Base-by-base conservation (phyloP, 1,139 yeast species). In the Candida sanyaensis region DNA sequence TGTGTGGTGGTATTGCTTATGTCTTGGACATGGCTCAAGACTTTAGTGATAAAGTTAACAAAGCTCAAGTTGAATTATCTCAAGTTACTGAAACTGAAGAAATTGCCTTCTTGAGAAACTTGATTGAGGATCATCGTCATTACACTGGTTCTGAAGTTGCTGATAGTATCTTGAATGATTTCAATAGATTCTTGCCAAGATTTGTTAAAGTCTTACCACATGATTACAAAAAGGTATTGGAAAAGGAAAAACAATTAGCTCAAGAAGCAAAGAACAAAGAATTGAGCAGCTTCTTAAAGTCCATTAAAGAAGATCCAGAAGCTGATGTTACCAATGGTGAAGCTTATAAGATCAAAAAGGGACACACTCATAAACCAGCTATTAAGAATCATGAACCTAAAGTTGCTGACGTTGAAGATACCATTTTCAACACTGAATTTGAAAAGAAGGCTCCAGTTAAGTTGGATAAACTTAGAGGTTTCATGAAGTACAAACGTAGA, bases 1-100 rank as follows among this genome's bases (percentile, higher is more conserved):
- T 95, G 89, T 92, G 97, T 61, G 99, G 99, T 71, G 99, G 99
- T 83, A 93, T 93, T 68, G 96, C 97, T 30, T 93, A 93, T 65
- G 97, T 95, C 51, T 78, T 92, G 61, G 96, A 92, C 62, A 88
- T 93, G 79, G 97, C 95, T 46, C 97, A 92, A 66, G 97, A 91
- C 65, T 92, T 93, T 63, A 72, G 76, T 55, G 84, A 84, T 52
- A 87, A 87, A 72, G 92, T 89, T 57, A 93, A 93, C 72, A 65
- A 73, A 43, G 93, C 86, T 56, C 85, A 90, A 59, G 93, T 93
- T 59, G 97, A 88, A 61, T 79, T 93, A 50, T 78, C 87, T 42
- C 77, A 78, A 49, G 80, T 93, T 47, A 78, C 83, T 47, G 98
- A 92, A 57, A 96, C 98, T 6, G 78, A 86, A 47, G 99, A 93